Evolutionary conservation across 225 moss, liverwort and hornwort genomes (phyloP).

Genomic region (Ulota crispa): DNA sequence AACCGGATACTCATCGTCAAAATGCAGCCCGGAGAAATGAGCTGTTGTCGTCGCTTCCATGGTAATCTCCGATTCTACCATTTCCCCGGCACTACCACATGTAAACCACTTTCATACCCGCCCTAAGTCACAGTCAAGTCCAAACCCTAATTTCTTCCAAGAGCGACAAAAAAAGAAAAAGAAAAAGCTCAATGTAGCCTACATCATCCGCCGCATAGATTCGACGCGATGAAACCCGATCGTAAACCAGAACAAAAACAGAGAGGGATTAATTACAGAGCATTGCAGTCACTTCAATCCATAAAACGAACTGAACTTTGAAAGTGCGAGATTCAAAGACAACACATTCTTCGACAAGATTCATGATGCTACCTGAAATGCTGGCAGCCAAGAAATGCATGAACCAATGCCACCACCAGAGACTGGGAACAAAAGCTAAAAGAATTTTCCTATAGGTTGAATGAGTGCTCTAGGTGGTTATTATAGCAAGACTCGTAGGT

Average conservation of each 20-base stretch:
- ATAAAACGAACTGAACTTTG: background rate
- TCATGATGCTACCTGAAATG: constrained; percentile 14
- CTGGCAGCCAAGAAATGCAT: background rate
- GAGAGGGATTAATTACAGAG: background rate
- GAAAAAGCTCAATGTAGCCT: background rate
- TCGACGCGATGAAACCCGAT: background rate
- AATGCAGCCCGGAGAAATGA: constrained; percentile 52
- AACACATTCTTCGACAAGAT: constrained; percentile 27
- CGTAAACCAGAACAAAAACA: background rate
- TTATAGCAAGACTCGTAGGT: background rate
- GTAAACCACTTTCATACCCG: constrained; percentile 2
- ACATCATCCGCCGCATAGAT: background rate
- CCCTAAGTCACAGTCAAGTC: background rate
- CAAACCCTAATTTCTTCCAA: constrained; percentile 26
- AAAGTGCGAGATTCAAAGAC: background rate
- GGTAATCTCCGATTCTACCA: constrained; percentile 23
- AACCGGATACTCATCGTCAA: constrained; percentile 41
- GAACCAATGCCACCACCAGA: background rate
- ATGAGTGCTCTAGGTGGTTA: background rate
- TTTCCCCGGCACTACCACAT: constrained; percentile 16
- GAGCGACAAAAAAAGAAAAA: background rate
- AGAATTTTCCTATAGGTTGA: background rate
- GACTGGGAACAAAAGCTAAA: constrained; percentile 16
- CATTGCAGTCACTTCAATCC: background rate
- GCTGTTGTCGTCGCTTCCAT: constrained; percentile 43